A percentile compares a stretch with the other conserved stretches of the same genome.
phyloP scores from a whole-genome alignment of 1,139 yeast genomes.

The Lodderomyces pseudojiufengensis region DNA sequence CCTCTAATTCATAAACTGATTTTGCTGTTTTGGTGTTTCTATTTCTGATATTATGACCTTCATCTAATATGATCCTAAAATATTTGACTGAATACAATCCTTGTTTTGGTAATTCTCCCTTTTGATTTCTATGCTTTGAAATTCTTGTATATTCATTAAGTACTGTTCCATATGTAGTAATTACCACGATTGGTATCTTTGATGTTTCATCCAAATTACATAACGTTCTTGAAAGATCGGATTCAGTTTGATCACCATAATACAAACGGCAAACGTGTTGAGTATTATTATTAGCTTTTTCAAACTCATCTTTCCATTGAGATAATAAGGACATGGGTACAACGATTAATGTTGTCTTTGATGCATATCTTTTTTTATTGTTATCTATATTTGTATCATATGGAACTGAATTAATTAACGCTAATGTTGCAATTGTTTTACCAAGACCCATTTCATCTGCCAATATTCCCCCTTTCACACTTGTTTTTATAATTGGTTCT shows the following conservation, averaged over 20 bases:
- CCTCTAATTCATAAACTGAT: slow-evolving; percentile 64
- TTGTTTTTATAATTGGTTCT: slow-evolving; percentile 59
- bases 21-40: slow-evolving; percentile 76
- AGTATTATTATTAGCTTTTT: slow-evolving; percentile 48
- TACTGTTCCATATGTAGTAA: slow-evolving; percentile 88
- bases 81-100: slow-evolving; percentile 75
- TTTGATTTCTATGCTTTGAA: slow-evolving; percentile 26
- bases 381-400: slow-evolving; percentile 27
- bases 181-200: slow-evolving; percentile 63
- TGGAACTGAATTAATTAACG: slow-evolving; percentile 67
- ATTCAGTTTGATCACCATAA: slow-evolving; percentile 63
- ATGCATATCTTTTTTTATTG: slow-evolving; percentile 48
- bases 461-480: slow-evolving; percentile 78
- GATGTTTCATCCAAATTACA: slow-evolving; percentile 26
- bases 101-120: slow-evolving; percentile 30
- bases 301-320: slow-evolving; percentile 88
- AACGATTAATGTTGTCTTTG: slow-evolving; percentile 69
- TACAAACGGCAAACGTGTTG: slow-evolving; percentile 53
- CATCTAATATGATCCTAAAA: slow-evolving; percentile 81
- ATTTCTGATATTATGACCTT: slow-evolving; percentile 88
- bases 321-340: slow-evolving; percentile 88
- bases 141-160: slow-evolving; percentile 62
- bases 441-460: slow-evolving; percentile 99
- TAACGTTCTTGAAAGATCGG: slow-evolving; percentile 43
- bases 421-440: slow-evolving; percentile 79